Evolutionary conservation across 129 eudicot genomes (phyloP).

Genomic region (Smallanthus sonchifolius): DNA sequence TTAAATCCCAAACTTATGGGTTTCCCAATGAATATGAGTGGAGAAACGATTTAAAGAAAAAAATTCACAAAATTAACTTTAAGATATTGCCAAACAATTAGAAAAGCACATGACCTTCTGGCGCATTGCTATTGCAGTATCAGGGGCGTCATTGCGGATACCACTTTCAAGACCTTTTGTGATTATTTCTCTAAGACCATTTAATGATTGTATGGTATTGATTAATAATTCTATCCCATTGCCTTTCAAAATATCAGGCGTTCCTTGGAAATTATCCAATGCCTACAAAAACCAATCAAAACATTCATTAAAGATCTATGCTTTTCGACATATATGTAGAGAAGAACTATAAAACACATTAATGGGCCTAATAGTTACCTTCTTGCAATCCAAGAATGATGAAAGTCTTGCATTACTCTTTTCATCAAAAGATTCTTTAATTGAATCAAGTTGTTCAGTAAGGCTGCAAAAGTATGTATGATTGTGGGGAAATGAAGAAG

Average conservation of each 20-base stretch:
- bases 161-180: constrained; percentile 93
- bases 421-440: constrained; percentile 76
- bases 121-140: constrained; percentile 95
- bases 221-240: constrained; percentile 46
- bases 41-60: background rate
- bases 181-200: constrained; percentile 56
- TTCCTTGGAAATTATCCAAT: constrained; percentile 56
- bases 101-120: constrained; percentile 59
- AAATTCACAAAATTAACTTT: background rate
- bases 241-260: constrained; percentile 30
- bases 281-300: constrained; percentile 37
- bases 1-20: background rate
- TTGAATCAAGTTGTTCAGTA: constrained; percentile 85
- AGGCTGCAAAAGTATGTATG: constrained; percentile 54
- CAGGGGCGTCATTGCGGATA: constrained; percentile 93
- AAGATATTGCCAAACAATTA: background rate
- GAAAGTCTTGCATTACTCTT: constrained; percentile 47
- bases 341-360: background rate
- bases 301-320: constrained; percentile 12
- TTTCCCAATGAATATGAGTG: background rate
- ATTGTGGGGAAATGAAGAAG: background rate
- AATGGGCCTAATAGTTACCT: constrained; percentile 34
- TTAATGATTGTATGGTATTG: constrained; percentile 50
- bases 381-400: constrained; percentile 70
- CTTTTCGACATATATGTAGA: constrained; percentile 3